Conservation (phyloP, 352 stramenopile species). For the Globisporangium recalcitrans region DNA sequence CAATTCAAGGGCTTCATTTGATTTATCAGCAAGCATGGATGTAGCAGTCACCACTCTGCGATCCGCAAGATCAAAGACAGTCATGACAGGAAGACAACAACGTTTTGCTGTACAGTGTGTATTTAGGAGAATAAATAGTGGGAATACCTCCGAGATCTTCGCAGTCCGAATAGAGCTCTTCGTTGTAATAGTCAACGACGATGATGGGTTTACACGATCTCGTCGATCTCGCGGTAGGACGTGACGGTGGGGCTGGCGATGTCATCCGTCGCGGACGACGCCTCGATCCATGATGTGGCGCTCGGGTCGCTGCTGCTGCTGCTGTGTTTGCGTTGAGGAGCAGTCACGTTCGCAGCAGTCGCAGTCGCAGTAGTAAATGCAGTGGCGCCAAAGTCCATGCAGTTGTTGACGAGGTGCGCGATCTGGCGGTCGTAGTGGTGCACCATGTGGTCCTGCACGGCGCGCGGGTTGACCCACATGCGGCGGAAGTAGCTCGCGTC, state of each 20-base stretch:
- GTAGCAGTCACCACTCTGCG: no score
- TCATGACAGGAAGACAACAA: no score
- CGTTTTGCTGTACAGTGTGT: no score
- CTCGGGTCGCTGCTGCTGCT: conserved; percentile 20
- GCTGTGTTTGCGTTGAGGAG: conserved; percentile 2
- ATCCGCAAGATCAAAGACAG: no score
- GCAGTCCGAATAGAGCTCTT: no score
- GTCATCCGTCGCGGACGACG: conserved; percentile 7
- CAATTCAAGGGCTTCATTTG: background rate
- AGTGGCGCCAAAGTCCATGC: conserved; percentile 34
- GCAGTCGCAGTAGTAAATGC: background rate
- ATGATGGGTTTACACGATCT: conserved; percentile 22
- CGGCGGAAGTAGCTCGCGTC: conserved; percentile 65
- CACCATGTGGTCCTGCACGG: conserved; percentile 72
- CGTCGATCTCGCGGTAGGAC: conserved; percentile 31
- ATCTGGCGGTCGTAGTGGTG: conserved; percentile 81
- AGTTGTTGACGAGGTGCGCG: conserved; percentile 44
- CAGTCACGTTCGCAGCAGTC: background rate
- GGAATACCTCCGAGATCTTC: no score
- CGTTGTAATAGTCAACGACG: background rate
- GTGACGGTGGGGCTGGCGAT: conserved; percentile 18
- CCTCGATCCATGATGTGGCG: conserved; percentile 28
- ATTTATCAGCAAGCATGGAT: background rate
- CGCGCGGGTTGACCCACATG: conserved; percentile 57
- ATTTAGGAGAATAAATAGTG: no score